phyloP scores from a whole-genome alignment of 2,329 filamentous ascomycete genomes.

The Monilinia polystroma region DNA sequence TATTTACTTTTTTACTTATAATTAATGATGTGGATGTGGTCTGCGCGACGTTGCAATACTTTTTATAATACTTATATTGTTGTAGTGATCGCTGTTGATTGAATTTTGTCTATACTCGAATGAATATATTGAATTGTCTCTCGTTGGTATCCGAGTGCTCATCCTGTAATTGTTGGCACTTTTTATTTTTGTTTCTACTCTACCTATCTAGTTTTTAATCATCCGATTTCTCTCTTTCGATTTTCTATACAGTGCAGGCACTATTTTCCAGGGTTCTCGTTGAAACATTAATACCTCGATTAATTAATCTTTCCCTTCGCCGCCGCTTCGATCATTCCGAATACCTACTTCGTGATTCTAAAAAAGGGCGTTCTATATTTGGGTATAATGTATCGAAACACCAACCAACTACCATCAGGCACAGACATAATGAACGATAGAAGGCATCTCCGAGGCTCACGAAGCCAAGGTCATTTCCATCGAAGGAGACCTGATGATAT shows the following conservation, averaged over 20 bases:
- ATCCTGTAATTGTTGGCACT: too few species aligned
- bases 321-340: background rate
- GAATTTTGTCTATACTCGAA: too few species aligned
- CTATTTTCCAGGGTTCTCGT: background rate
- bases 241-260: constrained; percentile 9
- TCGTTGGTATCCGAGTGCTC: too few species aligned
- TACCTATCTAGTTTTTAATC: constrained; percentile 2
- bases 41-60: too few species aligned
- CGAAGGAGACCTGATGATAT: constrained; percentile 12
- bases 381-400: background rate
- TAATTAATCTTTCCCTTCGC: background rate
- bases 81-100: too few species aligned
- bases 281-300: background rate
- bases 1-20: too few species aligned
- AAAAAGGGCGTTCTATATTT: background rate
- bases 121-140: too few species aligned
- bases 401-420: background rate
- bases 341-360: background rate
- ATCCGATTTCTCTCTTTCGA: background rate
- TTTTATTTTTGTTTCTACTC: too few species aligned
- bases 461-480: constrained; percentile 14
- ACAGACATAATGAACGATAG: constrained; percentile 1
- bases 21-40: too few species aligned
- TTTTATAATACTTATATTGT: too few species aligned
- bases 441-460: constrained; percentile 3